A percentile compares a stretch with the other conserved stretches of the same genome.
These are phyloP conservation scores for Phytopythium oedochilum DNA, from an alignment of 352 stramenopile genomes.

Conservation along the genomic window DNA sequence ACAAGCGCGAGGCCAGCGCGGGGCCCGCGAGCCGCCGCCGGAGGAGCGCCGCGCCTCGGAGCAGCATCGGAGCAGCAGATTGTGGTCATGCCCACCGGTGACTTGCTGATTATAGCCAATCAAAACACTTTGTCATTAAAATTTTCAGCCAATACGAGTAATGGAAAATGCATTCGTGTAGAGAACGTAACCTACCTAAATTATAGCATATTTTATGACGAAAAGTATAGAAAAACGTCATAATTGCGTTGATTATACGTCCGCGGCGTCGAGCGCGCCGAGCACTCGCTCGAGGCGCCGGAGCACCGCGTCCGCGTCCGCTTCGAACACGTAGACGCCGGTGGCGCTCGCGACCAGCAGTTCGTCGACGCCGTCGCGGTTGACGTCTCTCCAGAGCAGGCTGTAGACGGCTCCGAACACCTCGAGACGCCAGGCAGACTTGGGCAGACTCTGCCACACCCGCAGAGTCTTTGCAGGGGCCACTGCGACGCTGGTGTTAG, in stretches of 20 bases:
- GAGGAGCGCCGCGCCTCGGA: not conserved
- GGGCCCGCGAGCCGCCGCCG: not conserved
- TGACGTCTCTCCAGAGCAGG: conserved; percentile 60
- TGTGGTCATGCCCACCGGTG: no score
- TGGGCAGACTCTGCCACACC: conserved; percentile 31
- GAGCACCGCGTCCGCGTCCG: conserved; percentile 32
- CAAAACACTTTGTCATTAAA: not conserved
- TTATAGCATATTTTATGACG: no score
- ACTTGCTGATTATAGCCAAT: not conserved
- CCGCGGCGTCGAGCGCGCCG: not conserved
- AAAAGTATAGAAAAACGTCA: not conserved
- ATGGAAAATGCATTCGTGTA: no score
- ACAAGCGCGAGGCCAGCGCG: not conserved
- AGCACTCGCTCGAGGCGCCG: conserved; percentile 25
- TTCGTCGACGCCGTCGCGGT: conserved; percentile 57
- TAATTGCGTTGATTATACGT: not conserved
- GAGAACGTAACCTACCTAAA: no score
- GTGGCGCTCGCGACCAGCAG: conserved; percentile 60
- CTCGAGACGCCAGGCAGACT: conserved; percentile 36
- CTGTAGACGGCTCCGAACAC: conserved; percentile 71
- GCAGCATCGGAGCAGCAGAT: no score
- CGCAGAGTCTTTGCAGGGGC: not conserved
- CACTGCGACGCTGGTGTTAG: not conserved
- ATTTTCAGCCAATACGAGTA: no score
- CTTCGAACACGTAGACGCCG: conserved; percentile 65